A percentile compares a stretch with the other conserved stretches of the same genome.
These are phyloP conservation scores for Apiotrichum brassicae DNA, from an alignment of 1,284 basidiomycete species.

Conservation along the genomic window DNA sequence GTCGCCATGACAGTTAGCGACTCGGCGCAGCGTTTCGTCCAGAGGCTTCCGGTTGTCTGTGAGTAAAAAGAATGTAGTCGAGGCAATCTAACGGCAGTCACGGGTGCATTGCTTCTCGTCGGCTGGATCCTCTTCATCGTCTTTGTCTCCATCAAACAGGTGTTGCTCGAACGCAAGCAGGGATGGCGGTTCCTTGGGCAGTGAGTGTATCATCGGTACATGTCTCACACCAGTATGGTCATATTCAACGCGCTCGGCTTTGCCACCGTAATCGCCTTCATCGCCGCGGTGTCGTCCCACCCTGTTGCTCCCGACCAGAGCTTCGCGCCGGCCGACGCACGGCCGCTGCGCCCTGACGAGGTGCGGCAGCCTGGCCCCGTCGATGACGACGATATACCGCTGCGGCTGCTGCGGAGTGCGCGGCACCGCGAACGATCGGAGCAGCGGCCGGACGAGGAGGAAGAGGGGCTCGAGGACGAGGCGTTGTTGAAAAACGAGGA, in stretches of 20 bases:
- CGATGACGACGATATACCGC: slow-evolving; percentile 31
- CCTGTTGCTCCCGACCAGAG: slow-evolving; percentile 28
- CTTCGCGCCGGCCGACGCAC: slow-evolving; percentile 23
- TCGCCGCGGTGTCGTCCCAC: slow-evolving; percentile 18
- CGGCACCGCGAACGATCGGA: not conserved
- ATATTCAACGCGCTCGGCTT: slow-evolving; percentile 23
- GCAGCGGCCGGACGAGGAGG: slow-evolving; percentile 6
- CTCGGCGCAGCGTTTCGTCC: not conserved
- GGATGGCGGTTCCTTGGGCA: slow-evolving; percentile 25
- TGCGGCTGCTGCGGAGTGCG: slow-evolving; percentile 23
- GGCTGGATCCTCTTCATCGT: slow-evolving; percentile 30
- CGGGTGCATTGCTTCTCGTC: slow-evolving; percentile 17
- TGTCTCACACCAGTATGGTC: slow-evolving; percentile 15
- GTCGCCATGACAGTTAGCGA: no score
- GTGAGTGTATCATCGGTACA: slow-evolving; percentile 13
- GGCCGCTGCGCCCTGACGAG: slow-evolving; percentile 14
- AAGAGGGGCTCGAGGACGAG: not conserved
- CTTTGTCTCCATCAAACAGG: slow-evolving; percentile 24
- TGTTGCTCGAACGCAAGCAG: slow-evolving; percentile 22
- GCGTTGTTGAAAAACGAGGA: not conserved
- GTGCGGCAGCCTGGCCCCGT: not conserved
- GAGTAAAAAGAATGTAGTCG: no score
- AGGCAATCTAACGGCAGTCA: slow-evolving; percentile 25
- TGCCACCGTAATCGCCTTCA: slow-evolving; percentile 25
- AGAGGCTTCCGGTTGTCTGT: not conserved